Evolutionary conservation across 768 basidiomycete species (phyloP).

Genomic region (Rickenella mellea): DNA sequence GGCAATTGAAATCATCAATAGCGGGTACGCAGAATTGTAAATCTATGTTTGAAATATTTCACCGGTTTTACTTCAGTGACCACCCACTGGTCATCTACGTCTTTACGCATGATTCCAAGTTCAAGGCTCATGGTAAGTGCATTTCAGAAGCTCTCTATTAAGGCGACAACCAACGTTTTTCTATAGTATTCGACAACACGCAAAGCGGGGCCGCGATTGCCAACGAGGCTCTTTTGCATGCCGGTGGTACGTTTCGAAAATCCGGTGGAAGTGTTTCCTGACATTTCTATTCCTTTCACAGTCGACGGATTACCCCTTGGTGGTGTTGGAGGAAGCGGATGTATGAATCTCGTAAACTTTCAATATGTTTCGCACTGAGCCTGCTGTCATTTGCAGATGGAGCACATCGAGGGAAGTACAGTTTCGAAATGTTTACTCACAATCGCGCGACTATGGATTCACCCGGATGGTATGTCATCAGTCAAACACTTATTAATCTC

Average conservation of each 20-base stretch:
- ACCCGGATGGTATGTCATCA: slow-evolving; percentile 24
- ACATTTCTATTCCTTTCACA: slow-evolving; percentile 13
- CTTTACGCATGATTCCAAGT: slow-evolving; percentile 49
- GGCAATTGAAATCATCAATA: slow-evolving; percentile 61
- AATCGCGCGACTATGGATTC: slow-evolving; percentile 43
- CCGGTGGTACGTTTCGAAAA: slow-evolving; percentile 33
- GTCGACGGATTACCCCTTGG: slow-evolving; percentile 66
- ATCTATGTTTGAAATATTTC: background rate
- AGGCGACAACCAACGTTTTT: background rate
- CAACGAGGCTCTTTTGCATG: slow-evolving; percentile 64
- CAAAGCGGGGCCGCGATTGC: slow-evolving; percentile 60
- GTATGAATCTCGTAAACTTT: slow-evolving; percentile 29
- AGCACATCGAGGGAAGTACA: slow-evolving; percentile 60
- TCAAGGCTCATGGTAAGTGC: slow-evolving; percentile 53
- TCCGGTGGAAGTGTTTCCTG: background rate
- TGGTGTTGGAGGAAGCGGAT: slow-evolving; percentile 63
- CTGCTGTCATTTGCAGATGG: slow-evolving; percentile 39
- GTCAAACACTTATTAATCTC: background rate
- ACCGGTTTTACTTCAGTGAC: slow-evolving; percentile 30
- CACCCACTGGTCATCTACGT: slow-evolving; percentile 73
- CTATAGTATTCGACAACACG: slow-evolving; percentile 56
- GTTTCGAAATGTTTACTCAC: slow-evolving; percentile 76
- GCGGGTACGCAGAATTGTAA: slow-evolving; percentile 27
- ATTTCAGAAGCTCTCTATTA: background rate
- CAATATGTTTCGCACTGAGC: background rate